Base-by-base conservation (phyloP, 768 basidiomycete genomes). In the Boletus pseudopeckii region DNA sequence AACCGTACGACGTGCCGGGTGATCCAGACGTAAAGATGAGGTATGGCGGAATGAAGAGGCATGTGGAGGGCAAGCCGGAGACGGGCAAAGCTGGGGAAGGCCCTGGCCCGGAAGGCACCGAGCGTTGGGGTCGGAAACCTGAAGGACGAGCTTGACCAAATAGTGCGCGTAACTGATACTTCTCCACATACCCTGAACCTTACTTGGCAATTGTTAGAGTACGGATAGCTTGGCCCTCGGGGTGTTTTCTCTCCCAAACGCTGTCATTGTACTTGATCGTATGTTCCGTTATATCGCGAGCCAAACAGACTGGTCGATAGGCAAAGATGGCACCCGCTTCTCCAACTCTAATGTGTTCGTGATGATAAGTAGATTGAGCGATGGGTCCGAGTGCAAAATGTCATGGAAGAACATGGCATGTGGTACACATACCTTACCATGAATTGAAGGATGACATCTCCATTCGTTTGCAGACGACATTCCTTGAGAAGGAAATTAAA, bases 111-210 rank as follows among this genome's bases (percentile, higher is more conserved):
- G 62, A 72, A 30, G 74, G 67, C 6, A 70, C 68, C 24, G 71
- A 65, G 34, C 74, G 70, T 33, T 55, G 60, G 11, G 77, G 78
- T 4, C 64, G 74, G 51, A 69, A 70, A 48, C 67, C 71, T 8
- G 64, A 70, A 52, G 56, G 64, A 38, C 57, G 54, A 40, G 13
- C 45, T 28, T 64, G 45, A 70, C 10, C 32, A 8, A 26, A 28
- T n/a, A 26, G 43, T 17, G 39, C 18, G 18, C 17, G 22, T 33
- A 26, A 11, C 32, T 8, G 11, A 42, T 5, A 11, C 1, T 20
- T 13, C 32, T 28, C 11, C 34, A 8, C 28, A 3, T 18, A 41
- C 17, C 5, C 45, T 30, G 13, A 39, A 18, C 24, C 20, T 20
- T 22, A 22, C 11, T n/a, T n/a, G n/a, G n/a, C 8, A 9, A 20